phyloP scores from a whole-genome alignment of 2,329 filamentous ascomycete genomes.

The Xylariaceae sp. region DNA sequence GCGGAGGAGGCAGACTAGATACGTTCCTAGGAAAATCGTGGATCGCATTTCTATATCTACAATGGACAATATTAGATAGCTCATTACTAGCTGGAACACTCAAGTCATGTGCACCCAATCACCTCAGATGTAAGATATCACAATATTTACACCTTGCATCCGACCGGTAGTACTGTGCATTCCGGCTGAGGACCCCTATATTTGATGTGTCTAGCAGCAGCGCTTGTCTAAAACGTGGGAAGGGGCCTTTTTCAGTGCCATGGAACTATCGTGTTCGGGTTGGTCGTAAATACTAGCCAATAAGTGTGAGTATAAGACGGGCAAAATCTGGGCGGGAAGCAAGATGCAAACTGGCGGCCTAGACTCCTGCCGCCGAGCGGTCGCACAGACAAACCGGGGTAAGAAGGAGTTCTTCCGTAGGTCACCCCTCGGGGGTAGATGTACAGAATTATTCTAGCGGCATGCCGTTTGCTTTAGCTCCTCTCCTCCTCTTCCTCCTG shows the following conservation, averaged over 20 bases:
- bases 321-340: background rate
- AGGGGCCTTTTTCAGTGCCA: background rate
- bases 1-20: too few species aligned
- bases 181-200: background rate
- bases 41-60: too few species aligned
- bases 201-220: background rate
- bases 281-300: background rate
- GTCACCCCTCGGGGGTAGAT: too few species aligned
- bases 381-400: too few species aligned
- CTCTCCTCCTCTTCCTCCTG: too few species aligned
- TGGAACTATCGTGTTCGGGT: background rate
- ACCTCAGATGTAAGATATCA: background rate
- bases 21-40: too few species aligned
- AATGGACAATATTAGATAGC: too few species aligned
- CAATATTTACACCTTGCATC: conserved; percentile 2
- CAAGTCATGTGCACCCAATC: background rate
- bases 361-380: too few species aligned
- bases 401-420: too few species aligned
- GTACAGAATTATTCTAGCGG: too few species aligned
- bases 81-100: too few species aligned
- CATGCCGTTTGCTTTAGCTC: too few species aligned
- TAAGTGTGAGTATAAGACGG: background rate
- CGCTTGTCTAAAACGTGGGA: background rate
- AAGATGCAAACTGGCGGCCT: background rate
- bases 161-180: background rate